Evolutionary conservation across 176 grass and related monocot species (phyloP).

Genomic region (Carex scoparia): DNA sequence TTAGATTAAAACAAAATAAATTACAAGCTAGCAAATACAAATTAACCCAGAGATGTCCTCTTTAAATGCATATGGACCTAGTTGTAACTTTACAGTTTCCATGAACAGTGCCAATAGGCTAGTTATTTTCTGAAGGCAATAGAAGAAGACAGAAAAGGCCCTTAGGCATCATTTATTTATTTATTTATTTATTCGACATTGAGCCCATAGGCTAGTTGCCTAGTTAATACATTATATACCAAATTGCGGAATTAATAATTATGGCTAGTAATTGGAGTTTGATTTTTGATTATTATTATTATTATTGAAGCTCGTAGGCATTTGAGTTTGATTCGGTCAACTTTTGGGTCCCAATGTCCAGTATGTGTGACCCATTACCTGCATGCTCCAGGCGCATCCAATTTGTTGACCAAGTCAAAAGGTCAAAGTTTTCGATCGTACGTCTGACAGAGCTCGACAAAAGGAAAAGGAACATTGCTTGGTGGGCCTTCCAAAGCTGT

Average conservation of each 20-base stretch:
- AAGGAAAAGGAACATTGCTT: neutral
- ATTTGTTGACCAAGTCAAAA: neutral
- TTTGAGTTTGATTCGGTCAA: neutral
- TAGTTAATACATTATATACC: neutral
- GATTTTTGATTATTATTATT: neutral
- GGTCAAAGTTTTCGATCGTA: neutral
- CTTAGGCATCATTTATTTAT: too few species aligned
- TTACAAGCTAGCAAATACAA: neutral
- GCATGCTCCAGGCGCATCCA: neutral
- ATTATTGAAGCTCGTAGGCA: too few species aligned
- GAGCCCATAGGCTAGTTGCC: neutral
- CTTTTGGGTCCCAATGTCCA: neutral
- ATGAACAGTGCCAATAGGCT: neutral
- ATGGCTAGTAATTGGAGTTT: neutral
- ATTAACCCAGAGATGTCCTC: neutral
- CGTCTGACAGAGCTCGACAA: neutral
- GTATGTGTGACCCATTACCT: neutral
- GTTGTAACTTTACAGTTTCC: neutral
- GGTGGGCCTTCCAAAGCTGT: constrained; percentile 5
- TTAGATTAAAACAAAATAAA: neutral
- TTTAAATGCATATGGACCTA: neutral
- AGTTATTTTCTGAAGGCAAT: too few species aligned
- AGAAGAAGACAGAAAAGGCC: neutral
- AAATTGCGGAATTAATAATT: neutral
- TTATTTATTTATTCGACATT: neutral